These are phyloP conservation scores for Sarcomyxa edulis DNA, from an alignment of 768 basidiomycete genomes.

Conservation along the genomic window DNA sequence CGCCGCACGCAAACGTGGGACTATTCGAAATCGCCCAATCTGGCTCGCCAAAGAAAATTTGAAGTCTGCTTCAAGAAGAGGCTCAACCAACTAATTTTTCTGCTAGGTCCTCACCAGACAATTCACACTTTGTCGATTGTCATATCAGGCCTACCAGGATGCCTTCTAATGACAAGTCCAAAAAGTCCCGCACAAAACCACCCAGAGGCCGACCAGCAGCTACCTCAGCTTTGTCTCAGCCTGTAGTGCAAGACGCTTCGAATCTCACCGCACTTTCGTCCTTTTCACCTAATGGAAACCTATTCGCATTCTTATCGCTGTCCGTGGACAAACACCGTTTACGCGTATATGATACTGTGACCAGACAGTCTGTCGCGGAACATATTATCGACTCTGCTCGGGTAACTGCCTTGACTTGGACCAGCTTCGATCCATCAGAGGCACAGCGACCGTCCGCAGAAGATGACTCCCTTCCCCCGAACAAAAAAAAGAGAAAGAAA, in stretches of 20 bases:
- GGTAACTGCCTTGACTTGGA: slow-evolving; percentile 53
- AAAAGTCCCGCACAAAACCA: slow-evolving; percentile 50
- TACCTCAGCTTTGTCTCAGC: slow-evolving; percentile 52
- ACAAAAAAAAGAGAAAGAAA: slow-evolving; percentile 54
- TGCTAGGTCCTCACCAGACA: slow-evolving; percentile 5
- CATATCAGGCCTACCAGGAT: slow-evolving; percentile 16
- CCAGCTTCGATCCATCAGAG: slow-evolving; percentile 26
- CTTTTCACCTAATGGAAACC: slow-evolving; percentile 52
- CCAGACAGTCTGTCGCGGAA: slow-evolving; percentile 54
- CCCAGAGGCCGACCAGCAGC: slow-evolving; percentile 46
- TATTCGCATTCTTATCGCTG: slow-evolving; percentile 59
- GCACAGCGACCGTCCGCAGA: slow-evolving; percentile 15
- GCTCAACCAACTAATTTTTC: not conserved
- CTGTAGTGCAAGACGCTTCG: slow-evolving; percentile 42
- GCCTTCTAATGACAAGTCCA: slow-evolving; percentile 42
- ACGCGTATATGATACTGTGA: slow-evolving; percentile 55
- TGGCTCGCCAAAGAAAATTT: not conserved
- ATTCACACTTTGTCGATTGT: slow-evolving; percentile 2
- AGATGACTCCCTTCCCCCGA: slow-evolving; percentile 25
- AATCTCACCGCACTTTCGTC: slow-evolving; percentile 40
- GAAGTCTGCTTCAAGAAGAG: not conserved
- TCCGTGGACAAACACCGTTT: slow-evolving; percentile 70
- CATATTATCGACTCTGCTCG: slow-evolving; percentile 50
- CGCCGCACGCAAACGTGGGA: too few relatives aligned
- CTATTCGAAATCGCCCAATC: too few relatives aligned